Percentiles rank a stretch among this genome's conserved stretches.
Conservation (phyloP, 2,329 filamentous ascomycete genomes). For the Diplodia corticola region DNA sequence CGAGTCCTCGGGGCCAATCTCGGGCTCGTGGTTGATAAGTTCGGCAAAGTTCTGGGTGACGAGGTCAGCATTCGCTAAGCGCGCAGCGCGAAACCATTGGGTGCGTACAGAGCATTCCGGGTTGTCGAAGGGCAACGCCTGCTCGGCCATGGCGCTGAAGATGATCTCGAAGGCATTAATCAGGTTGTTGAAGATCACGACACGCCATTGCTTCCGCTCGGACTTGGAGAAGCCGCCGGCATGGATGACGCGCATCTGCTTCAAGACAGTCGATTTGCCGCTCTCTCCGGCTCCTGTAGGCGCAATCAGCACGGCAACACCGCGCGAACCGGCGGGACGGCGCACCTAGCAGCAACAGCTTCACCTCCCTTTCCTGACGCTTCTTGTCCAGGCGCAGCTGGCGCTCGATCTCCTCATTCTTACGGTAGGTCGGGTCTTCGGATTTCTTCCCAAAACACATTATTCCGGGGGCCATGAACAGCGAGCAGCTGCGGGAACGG, state of each 20-base stretch:
- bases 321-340: conserved; percentile 24
- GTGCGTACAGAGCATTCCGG: conserved; percentile 70
- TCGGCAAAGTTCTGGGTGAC: conserved; percentile 69
- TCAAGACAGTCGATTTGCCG: conserved; percentile 94
- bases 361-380: conserved; percentile 81
- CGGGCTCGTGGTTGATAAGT: conserved; percentile 74
- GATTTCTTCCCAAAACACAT: conserved; percentile 56
- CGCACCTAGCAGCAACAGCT: conserved; percentile 87
- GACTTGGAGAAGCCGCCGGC: conserved; percentile 85
- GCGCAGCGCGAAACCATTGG: conserved; percentile 19
- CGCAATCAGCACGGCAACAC: conserved; percentile 6
- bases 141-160: conserved; percentile 85
- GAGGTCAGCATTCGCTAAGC: neutral
- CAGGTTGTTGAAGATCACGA: conserved; percentile 94
- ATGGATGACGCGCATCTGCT: conserved; percentile 99
- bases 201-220: conserved; percentile 90
- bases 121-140: conserved; percentile 75
- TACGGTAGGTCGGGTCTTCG: conserved; percentile 49
- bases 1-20: conserved; percentile 78
- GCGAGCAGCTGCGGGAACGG: conserved; percentile 4
- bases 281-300: conserved; percentile 84
- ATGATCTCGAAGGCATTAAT: conserved; percentile 90
- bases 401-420: conserved; percentile 77
- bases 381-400: conserved; percentile 85
- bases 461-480: conserved; percentile 31